Evolutionary conservation across 1,139 yeast species (phyloP).

Genomic region (Keqinozyma sinolaborantium): DNA sequence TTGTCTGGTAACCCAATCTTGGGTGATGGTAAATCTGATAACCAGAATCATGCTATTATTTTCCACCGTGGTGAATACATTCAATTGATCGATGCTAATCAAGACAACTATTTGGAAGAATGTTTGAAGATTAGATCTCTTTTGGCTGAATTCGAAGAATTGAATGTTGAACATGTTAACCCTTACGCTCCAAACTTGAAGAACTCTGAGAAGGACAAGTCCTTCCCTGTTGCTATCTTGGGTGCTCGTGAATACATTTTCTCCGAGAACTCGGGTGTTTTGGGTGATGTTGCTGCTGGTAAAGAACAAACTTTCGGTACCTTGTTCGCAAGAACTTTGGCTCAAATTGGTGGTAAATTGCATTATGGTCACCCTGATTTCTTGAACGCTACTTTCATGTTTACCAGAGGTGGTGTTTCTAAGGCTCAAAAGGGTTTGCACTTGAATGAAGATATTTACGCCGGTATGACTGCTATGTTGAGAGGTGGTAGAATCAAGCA

Average conservation of each 20-base stretch:
- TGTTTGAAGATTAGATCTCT: constrained; percentile 97
- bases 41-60: constrained; percentile 94
- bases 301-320: constrained; percentile 99
- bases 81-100: constrained; percentile 97
- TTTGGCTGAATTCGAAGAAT: constrained; percentile 95
- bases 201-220: constrained; percentile 33
- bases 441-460: constrained; percentile 98
- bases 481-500: constrained; percentile 99
- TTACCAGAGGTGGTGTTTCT: constrained; percentile 98
- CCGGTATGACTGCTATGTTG: constrained; percentile 96
- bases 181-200: constrained; percentile 69
- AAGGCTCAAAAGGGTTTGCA: constrained; percentile 98
- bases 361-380: constrained; percentile 99
- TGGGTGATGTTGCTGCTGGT: constrained; percentile 99
- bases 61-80: constrained; percentile 99
- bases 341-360: constrained; percentile 97
- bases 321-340: constrained; percentile 92
- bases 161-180: constrained; percentile 80
- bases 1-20: constrained; percentile 97
- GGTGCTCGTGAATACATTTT: constrained; percentile 99
- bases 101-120: constrained; percentile 96
- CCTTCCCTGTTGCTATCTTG: constrained; percentile 88
- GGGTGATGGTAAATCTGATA: constrained; percentile 99
- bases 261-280: constrained; percentile 97
- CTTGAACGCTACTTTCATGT: constrained; percentile 90